These are phyloP conservation scores for Skeletonema menzelii DNA, from an alignment of 108 stramenopile species.

Conservation along the genomic window DNA sequence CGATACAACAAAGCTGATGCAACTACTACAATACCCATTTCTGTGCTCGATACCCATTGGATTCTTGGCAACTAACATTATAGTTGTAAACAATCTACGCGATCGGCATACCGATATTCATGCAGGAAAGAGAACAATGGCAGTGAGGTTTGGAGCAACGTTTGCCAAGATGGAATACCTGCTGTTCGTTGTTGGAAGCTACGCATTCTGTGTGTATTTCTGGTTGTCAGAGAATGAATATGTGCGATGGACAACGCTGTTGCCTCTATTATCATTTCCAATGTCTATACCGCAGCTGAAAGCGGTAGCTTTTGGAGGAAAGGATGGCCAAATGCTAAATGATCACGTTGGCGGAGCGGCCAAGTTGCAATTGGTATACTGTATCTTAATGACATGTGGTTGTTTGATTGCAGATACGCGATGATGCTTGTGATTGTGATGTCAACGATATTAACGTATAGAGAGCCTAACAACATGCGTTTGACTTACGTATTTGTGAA, in stretches of 20 bases:
- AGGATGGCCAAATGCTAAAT: slow-evolving; percentile 79
- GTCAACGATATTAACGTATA: no score
- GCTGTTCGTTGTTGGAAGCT: slow-evolving; percentile 42
- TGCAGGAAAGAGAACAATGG: slow-evolving; percentile 74
- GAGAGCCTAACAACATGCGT: no score
- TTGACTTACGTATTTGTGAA: no score
- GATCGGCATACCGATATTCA: slow-evolving; percentile 82
- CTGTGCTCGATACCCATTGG: slow-evolving; percentile 62
- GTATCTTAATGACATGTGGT: slow-evolving; percentile 55
- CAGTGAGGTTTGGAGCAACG: slow-evolving; percentile 79
- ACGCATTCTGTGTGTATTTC: slow-evolving; percentile 36
- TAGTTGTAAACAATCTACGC: slow-evolving; percentile 90
- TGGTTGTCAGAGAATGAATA: slow-evolving; percentile 7
- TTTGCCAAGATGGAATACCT: slow-evolving; percentile 73
- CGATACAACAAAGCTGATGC: neutral
- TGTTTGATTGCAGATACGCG: slow-evolving; percentile 5
- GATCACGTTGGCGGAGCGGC: slow-evolving; percentile 84
- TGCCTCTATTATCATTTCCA: slow-evolving; percentile 68
- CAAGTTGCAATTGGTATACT: slow-evolving; percentile 76
- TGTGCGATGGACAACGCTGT: slow-evolving; percentile 20
- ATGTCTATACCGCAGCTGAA: slow-evolving; percentile 56
- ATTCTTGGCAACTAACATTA: slow-evolving; percentile 76
- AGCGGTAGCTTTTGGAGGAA: slow-evolving; percentile 58
- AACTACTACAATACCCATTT: slow-evolving; percentile 22
- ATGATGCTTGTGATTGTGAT: neutral